Base-by-base conservation (phyloP, 768 basidiomycete genomes). In the Dentipellis fragilis region DNA sequence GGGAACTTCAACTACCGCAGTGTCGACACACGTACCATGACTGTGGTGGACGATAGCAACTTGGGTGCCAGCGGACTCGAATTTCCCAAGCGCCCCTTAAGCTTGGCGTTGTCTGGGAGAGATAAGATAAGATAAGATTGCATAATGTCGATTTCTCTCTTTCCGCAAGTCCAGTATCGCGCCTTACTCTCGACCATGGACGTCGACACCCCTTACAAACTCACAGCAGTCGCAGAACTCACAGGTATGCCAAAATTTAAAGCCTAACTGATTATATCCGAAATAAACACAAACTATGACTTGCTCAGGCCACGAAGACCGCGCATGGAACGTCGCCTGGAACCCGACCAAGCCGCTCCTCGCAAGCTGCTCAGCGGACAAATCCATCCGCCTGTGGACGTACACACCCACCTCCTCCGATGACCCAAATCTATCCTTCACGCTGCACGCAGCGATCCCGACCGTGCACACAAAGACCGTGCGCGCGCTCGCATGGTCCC, bases 301-400 rank as follows among this genome's bases (percentile, higher is more conserved):
- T 38, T 16, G 19, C 40, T 34, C 53, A 77, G 89, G 85, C 8
- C 93, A 96, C 68, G 76, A 83, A 34, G 91, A 93, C 59, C 80
- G 89, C 54, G 89, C 84, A 7, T 98, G 94, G 94, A 75, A 84
- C 54, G 75, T 89, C 29, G 81, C 89, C 5, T 98, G 93, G 90
- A 95, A 95, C 67, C 89, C 92, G 0, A 70, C 74, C 2, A 81
- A 86, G 54, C 81, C 89, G 0, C 65, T 94, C 17, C 73, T 99
- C 12, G 93, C 95, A 0, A 93, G 93, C 5, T 99, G 94, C 67
- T 97, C 95, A 4, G 83, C 89, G 6, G 96, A 99, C 71, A 96
- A 92, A 70, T 82, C 90, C 2, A 86, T 98, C 54, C 79, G 93
- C 42, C 70, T 98, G 49, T 97, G 91, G 67, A 73, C 73, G 22